A percentile compares a stretch with the other conserved stretches of the same genome.
phyloP scores from a whole-genome alignment of 2,329 filamentous ascomycete genomes.

The Paecilomyces variotii region DNA sequence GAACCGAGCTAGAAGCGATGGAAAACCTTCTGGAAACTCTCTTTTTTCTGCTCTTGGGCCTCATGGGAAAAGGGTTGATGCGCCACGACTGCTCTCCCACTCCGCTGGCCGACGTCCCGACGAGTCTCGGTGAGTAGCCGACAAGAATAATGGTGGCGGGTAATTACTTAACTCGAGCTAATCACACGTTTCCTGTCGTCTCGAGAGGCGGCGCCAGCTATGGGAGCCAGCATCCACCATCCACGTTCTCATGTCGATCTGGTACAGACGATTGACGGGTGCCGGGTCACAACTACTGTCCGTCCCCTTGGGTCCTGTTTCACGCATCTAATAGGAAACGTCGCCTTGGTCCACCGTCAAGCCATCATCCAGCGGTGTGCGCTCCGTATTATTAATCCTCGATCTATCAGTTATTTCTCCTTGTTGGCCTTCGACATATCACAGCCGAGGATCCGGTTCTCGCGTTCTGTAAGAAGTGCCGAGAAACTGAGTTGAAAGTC shows the following conservation, averaged over 20 bases:
- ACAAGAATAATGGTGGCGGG: background rate
- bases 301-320: background rate
- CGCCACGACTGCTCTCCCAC: background rate
- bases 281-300: background rate
- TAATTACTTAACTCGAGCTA: background rate
- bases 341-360: background rate
- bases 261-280: background rate
- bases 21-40: constrained; percentile 5
- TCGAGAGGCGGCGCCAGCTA: background rate
- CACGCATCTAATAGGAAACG: background rate
- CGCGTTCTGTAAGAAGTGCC: background rate
- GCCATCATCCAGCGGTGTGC: background rate
- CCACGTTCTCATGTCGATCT: background rate
- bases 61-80: background rate
- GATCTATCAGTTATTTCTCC: background rate
- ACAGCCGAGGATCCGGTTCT: background rate
- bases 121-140: background rate
- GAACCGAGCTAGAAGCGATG: constrained; percentile 6
- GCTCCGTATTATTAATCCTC: background rate
- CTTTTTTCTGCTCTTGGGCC: background rate
- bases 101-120: background rate
- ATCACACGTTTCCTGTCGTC: background rate
- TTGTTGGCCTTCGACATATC: background rate
- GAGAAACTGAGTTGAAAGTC: too few species aligned
- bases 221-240: background rate